Conservation (phyloP, 139 green algal species). For the Micractinium sp. region DNA sequence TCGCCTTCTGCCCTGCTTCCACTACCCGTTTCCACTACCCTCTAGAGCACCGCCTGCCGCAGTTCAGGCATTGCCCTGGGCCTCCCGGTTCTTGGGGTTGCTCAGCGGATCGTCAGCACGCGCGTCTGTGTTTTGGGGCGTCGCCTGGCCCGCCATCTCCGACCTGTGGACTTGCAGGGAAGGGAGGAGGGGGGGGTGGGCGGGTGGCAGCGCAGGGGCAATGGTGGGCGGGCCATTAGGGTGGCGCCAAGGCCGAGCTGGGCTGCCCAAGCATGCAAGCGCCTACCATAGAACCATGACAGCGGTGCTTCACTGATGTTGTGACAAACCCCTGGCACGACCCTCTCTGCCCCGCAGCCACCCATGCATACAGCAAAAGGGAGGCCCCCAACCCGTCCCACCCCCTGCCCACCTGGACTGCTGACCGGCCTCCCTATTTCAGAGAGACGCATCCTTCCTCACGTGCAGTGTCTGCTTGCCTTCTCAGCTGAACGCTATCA, state of each 20-base stretch:
- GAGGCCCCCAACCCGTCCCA: too few relatives aligned
- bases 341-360: too few relatives aligned
- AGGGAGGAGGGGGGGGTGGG: neutral
- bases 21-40: neutral
- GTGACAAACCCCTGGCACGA: too few relatives aligned
- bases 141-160: conserved; percentile 8
- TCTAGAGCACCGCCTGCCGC: neutral
- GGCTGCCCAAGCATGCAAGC: neutral
- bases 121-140: conserved; percentile 17
- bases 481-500: neutral
- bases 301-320: too few relatives aligned
- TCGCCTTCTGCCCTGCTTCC: neutral
- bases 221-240: neutral
- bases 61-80: conserved; percentile 4
- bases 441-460: too few relatives aligned
- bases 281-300: neutral
- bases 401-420: too few relatives aligned
- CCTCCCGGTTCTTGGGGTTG: conserved; percentile 12
- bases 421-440: too few relatives aligned
- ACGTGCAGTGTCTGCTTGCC: neutral
- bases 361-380: too few relatives aligned
- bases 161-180: neutral
- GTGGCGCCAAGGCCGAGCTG: neutral
- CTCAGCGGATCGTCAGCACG: conserved; percentile 18
- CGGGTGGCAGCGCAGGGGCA: too few relatives aligned